Evolutionary conservation across 495 filamentous ascomycete genomes (phyloP).

Genomic region (Talaromyces adpressus): DNA sequence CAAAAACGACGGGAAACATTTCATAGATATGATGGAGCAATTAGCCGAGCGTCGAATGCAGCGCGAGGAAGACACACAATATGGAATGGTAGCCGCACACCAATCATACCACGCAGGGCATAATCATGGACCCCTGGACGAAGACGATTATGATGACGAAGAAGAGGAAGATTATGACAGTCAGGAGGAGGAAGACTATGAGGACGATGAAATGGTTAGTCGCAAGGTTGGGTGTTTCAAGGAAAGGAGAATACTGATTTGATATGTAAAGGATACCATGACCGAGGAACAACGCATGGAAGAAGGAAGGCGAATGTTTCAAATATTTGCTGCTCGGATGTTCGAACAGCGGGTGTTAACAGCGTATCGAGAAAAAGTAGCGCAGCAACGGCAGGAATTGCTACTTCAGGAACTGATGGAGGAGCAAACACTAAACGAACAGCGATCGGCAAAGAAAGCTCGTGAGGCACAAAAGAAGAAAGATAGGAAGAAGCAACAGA

Average conservation of each 20-base stretch:
- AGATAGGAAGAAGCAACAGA: constrained; percentile 79
- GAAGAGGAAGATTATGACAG: constrained; percentile 83
- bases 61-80: constrained; percentile 85
- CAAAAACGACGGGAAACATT: constrained; percentile 98
- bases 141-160: constrained; percentile 67
- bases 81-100: constrained; percentile 51
- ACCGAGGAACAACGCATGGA: constrained; percentile 99
- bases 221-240: constrained; percentile 11
- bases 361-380: constrained; percentile 96
- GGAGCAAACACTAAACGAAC: constrained; percentile 63
- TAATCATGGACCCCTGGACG: constrained; percentile 60
- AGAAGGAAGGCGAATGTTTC: constrained; percentile 96
- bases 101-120: constrained; percentile 55
- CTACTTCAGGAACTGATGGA: constrained; percentile 88
- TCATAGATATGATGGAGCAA: constrained; percentile 99
- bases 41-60: constrained; percentile 96
- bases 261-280: constrained; percentile 68
- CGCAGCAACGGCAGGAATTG: constrained; percentile 82
- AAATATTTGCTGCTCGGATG: constrained; percentile 98
- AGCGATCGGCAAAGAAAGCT: constrained; percentile 86
- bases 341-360: constrained; percentile 96
- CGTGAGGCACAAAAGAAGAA: constrained; percentile 90
- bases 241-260: neutral
- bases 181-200: constrained; percentile 78
- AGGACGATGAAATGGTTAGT: constrained; percentile 77